These are phyloP conservation scores for Aspergillaceae sp. DNA, from an alignment of 2,329 filamentous ascomycete genomes.

Conservation along the genomic window DNA sequence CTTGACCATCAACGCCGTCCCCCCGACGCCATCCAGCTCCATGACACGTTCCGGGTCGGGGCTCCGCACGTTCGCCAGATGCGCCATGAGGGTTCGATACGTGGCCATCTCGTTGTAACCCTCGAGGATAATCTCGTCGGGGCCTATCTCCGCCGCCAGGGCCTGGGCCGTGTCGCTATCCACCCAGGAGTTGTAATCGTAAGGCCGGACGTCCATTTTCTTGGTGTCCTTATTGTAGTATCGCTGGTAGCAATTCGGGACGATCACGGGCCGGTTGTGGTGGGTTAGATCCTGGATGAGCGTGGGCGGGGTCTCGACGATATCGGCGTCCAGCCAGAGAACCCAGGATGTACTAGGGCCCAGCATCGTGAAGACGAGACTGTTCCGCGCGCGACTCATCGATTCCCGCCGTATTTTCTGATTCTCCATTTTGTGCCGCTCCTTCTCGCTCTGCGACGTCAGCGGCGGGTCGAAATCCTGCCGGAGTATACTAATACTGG, in stretches of 20 bases:
- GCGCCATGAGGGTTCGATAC: slow-evolving; percentile 84
- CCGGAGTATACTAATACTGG: slow-evolving; percentile 84
- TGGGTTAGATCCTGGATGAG: slow-evolving; percentile 85
- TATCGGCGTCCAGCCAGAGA: slow-evolving; percentile 87
- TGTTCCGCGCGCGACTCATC: slow-evolving; percentile 92
- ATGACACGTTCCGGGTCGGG: slow-evolving; percentile 57
- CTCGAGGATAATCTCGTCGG: slow-evolving; percentile 86
- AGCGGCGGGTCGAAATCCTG: slow-evolving; percentile 88
- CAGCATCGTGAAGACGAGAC: slow-evolving; percentile 86
- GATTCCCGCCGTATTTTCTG: slow-evolving; percentile 78
- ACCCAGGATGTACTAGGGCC: slow-evolving; percentile 92
- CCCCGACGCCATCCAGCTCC: slow-evolving; percentile 83
- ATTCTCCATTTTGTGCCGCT: slow-evolving; percentile 84
- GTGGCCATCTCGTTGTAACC: slow-evolving; percentile 91
- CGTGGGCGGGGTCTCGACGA: slow-evolving; percentile 74
- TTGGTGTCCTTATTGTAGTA: slow-evolving; percentile 67
- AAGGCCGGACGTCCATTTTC: slow-evolving; percentile 66
- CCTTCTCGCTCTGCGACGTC: slow-evolving; percentile 70
- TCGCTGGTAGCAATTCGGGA: slow-evolving; percentile 90
- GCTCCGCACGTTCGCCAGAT: slow-evolving; percentile 52
- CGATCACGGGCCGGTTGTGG: slow-evolving; percentile 84
- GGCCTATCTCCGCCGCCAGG: slow-evolving; percentile 69
- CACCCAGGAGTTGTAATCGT: slow-evolving; percentile 97
- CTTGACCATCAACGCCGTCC: slow-evolving; percentile 86
- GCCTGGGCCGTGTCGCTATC: slow-evolving; percentile 73